Evolutionary conservation across 2,329 filamentous ascomycete genomes (phyloP).

Genomic region (Aspergillus sp.): DNA sequence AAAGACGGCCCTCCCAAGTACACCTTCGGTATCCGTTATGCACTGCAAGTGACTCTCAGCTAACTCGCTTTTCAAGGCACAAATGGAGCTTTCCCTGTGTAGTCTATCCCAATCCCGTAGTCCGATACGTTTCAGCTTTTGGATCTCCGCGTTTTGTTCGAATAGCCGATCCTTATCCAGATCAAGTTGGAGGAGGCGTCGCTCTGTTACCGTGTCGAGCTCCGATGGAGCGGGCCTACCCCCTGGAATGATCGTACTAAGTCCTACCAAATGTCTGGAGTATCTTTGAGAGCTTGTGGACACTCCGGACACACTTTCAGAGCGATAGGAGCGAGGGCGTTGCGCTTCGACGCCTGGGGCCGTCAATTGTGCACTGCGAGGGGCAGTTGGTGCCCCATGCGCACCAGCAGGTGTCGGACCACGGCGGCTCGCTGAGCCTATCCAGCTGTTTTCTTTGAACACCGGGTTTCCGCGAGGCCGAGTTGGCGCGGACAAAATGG

Average conservation of each 20-base stretch:
- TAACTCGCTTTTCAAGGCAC: constrained; percentile 52
- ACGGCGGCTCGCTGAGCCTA: constrained; percentile 38
- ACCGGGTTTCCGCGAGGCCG: constrained; percentile 48
- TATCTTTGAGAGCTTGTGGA: constrained; percentile 45
- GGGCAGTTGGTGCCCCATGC: constrained; percentile 43
- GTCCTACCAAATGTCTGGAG: constrained; percentile 44
- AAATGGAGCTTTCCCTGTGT: constrained; percentile 52
- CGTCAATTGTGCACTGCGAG: constrained; percentile 38
- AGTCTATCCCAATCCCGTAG: constrained; percentile 54
- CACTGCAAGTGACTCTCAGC: constrained; percentile 53
- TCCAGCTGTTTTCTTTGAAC: constrained; percentile 41
- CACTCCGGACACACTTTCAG: constrained; percentile 40
- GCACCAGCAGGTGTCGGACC: constrained; percentile 34
- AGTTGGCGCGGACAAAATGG: constrained; percentile 53
- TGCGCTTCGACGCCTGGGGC: constrained; percentile 34
- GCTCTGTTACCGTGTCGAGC: constrained; percentile 46
- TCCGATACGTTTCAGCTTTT: constrained; percentile 46
- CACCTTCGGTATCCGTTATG: constrained; percentile 50
- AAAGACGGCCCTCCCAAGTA: constrained; percentile 46
- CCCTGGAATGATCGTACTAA: constrained; percentile 46
- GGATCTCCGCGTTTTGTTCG: constrained; percentile 50
- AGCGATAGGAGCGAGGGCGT: constrained; percentile 42
- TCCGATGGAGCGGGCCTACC: constrained; percentile 45
- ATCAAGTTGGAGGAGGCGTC: constrained; percentile 51
- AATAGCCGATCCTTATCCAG: constrained; percentile 50